Evolutionary conservation across 2,329 filamentous ascomycete species (phyloP).

Genomic region (Fusarium mundagurra): DNA sequence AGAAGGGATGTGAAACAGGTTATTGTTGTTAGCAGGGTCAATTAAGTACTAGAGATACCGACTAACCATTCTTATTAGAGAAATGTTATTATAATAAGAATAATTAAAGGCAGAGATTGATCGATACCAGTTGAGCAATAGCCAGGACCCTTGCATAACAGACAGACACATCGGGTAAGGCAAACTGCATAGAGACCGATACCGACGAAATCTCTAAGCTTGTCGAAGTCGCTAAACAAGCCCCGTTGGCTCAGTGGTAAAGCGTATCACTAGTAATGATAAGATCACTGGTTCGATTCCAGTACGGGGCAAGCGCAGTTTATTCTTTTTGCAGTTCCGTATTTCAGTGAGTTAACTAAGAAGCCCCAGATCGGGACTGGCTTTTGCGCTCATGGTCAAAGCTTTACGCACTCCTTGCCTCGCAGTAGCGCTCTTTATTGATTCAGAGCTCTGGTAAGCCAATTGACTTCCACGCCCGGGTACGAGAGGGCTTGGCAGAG

Average conservation of each 20-base stretch:
- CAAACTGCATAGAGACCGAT: accelerated
- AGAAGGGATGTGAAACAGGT: too few relatives aligned
- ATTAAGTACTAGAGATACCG: too few relatives aligned
- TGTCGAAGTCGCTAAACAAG: neutral
- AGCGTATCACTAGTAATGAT: neutral
- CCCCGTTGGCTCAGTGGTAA: neutral
- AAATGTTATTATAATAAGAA: too few relatives aligned
- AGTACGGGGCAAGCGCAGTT: neutral
- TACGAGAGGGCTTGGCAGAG: neutral
- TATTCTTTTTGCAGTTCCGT: neutral
- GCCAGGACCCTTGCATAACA: neutral
- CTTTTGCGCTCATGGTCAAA: neutral
- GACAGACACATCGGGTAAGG: accelerated
- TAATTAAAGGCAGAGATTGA: too few relatives aligned
- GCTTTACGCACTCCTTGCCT: neutral
- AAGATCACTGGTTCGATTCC: neutral
- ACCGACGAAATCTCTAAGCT: accelerated
- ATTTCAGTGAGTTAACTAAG: too few relatives aligned
- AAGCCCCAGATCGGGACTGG: neutral
- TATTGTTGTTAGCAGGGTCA: too few relatives aligned
- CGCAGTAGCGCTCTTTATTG: too few relatives aligned
- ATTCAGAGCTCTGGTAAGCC: neutral
- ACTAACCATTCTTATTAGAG: too few relatives aligned
- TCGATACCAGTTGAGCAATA: too few relatives aligned
- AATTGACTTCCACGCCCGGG: neutral